Conservation (phyloP, 495 filamentous ascomycete species). For the Talaromyces borbonicus region DNA sequence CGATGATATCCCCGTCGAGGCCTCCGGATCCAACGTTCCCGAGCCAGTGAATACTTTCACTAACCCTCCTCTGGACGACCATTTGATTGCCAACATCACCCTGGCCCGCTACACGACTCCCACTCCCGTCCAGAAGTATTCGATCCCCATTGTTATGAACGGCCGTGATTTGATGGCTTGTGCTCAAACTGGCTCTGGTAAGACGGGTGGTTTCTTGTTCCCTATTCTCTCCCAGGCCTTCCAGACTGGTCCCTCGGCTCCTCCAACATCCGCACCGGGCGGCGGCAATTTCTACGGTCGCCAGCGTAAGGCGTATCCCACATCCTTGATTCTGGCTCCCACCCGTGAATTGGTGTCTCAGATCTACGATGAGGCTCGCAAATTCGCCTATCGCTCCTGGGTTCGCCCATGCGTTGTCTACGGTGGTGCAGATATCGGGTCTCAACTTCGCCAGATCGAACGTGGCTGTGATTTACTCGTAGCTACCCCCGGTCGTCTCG, state of each 20-base stretch:
- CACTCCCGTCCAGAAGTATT: slow-evolving; percentile 96
- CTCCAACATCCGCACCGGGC: slow-evolving; percentile 47
- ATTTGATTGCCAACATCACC: slow-evolving; percentile 83
- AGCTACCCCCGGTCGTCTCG: slow-evolving; percentile 91
- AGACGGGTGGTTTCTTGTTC: slow-evolving; percentile 98
- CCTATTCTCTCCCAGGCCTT: slow-evolving; percentile 95
- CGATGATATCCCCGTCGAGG: slow-evolving; percentile 97
- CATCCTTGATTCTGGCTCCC: slow-evolving; percentile 87
- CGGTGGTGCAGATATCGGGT: slow-evolving; percentile 95
- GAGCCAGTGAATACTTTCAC: slow-evolving; percentile 84
- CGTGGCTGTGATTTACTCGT: slow-evolving; percentile 96
- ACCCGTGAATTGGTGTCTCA: slow-evolving; percentile 97
- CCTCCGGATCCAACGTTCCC: slow-evolving; percentile 87
- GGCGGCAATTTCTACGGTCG: slow-evolving; percentile 66
- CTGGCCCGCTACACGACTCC: slow-evolving; percentile 88
- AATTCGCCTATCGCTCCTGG: slow-evolving; percentile 98
- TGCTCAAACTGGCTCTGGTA: slow-evolving; percentile 97
- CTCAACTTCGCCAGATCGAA: slow-evolving; percentile 94
- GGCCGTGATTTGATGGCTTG: slow-evolving; percentile 98
- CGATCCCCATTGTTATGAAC: slow-evolving; percentile 92
- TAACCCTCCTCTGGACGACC: slow-evolving; percentile 88
- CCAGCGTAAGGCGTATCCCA: slow-evolving; percentile 90
- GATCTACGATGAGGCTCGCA: slow-evolving; percentile 95
- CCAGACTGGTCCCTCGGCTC: slow-evolving; percentile 67
- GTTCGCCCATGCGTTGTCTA: slow-evolving; percentile 97